phyloP scores from a whole-genome alignment of 805 yeast species.

The Ogataea pilisensis region DNA sequence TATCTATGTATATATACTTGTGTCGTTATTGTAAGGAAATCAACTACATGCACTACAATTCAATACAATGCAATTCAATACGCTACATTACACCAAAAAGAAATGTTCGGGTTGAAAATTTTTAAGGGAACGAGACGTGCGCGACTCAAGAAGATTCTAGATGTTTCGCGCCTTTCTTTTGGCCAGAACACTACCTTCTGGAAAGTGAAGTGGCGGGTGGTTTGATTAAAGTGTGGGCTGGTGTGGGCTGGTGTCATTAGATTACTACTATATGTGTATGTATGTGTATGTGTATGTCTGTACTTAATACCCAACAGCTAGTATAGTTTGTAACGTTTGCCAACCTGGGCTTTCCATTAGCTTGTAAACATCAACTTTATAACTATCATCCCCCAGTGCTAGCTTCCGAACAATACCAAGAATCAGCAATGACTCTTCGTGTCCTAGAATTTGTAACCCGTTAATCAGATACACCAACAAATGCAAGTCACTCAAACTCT shows the following conservation, averaged over 20 bases:
- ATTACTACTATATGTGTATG: neutral
- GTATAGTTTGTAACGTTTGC: conserved; percentile 69
- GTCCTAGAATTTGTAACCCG: conserved; percentile 52
- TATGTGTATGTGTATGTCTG: neutral
- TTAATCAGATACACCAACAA: conserved; percentile 51
- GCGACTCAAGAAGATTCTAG: neutral
- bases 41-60: no score
- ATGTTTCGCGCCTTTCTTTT: no score
- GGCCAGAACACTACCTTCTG: no score
- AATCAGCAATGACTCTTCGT: conserved; percentile 49
- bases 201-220: no score
- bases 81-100: no score
- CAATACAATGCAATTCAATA: neutral
- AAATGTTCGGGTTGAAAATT: no score
- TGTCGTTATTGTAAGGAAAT: no score
- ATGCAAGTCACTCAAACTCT: conserved; percentile 66
- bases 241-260: neutral
- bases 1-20: no score
- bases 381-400: conserved; percentile 37
- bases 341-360: conserved; percentile 69
- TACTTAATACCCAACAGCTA: conserved; percentile 4
- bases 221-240: neutral
- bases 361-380: conserved; percentile 27
- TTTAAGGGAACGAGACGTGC: neutral
- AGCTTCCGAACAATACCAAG: conserved; percentile 42